Base-by-base conservation (phyloP, 2,329 filamentous ascomycete species). In the Coleophoma cylindrospora region DNA sequence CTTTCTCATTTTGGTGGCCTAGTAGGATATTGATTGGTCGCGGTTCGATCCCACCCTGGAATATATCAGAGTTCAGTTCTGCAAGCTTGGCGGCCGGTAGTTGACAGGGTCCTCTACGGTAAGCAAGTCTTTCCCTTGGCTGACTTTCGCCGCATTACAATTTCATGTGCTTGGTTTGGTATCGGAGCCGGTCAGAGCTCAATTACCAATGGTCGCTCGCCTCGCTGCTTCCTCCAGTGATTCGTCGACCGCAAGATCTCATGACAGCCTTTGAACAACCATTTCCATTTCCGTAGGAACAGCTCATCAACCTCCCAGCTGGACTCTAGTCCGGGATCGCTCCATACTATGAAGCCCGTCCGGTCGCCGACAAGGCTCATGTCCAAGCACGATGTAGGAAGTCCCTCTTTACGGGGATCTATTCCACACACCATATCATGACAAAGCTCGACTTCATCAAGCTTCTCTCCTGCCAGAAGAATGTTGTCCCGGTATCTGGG, bases 271-370 rank as follows among this genome's bases (percentile, higher is more conserved):
- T 54, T 54, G 0, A 74, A 40, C 10, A 74, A 47, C 62, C 66
- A 66, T 1, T 57, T 64, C 72, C 74, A 80, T 54, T 76, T 77
- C 38, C 61, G 62, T 2, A 73, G 54, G 54, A 80, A 78, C 0
- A 52, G 50, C 9, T 67, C 65, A 0, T 68, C 75, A 1, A 72
- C 64, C 54, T 80, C 76, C 77, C 76, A 80, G 10, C 67, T 70
- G 0, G 53, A 52, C 2, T 64, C 49, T 34, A 77, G 67, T 63
- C 68, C 72, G 0, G 75, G 65, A 6, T 75, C 70, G 0, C 74
- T 72, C 76, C 75, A 79, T 1, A 77, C 71, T 12, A 78, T 63
- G 1, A 79, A 40, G 2, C 64, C 67, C 11, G 66, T 60, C 45
- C 56, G 57, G 17, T 58, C 50, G 7, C 15, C 55, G 38, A 19